These are phyloP conservation scores for Neocatenulostroma microsporum DNA, from an alignment of 2,329 filamentous ascomycete species.

Conservation along the genomic window DNA sequence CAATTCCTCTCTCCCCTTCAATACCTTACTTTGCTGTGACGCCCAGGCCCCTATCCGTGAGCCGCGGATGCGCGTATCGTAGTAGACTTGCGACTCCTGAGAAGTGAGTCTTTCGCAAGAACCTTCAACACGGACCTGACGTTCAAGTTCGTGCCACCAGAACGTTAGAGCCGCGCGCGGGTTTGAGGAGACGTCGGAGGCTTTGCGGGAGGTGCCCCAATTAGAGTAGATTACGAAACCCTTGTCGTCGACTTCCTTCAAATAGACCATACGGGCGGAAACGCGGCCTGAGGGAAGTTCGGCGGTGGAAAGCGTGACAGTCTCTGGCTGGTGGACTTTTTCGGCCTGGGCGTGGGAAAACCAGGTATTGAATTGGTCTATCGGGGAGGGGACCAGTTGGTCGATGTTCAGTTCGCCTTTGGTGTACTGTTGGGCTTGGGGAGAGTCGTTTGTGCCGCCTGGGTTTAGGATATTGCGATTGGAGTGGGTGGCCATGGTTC, in stretches of 20 bases:
- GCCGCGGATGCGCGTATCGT: slow-evolving; percentile 62
- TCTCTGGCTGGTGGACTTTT: slow-evolving; percentile 69
- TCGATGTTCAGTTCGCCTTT: slow-evolving; percentile 53
- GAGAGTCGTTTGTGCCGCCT: slow-evolving; percentile 48
- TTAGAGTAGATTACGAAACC: slow-evolving; percentile 95
- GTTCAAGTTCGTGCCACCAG: slow-evolving; percentile 78
- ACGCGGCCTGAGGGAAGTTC: slow-evolving; percentile 75
- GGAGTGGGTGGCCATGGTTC: slow-evolving; percentile 19
- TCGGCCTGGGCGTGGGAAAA: slow-evolving; percentile 63
- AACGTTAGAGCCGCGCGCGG: slow-evolving; percentile 77
- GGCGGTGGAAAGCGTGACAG: slow-evolving; percentile 80
- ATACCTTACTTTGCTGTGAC: slow-evolving; percentile 73
- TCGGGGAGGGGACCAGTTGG: slow-evolving; percentile 58
- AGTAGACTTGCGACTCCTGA: slow-evolving; percentile 65
- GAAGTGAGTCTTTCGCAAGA: slow-evolving; percentile 55
- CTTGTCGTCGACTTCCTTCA: slow-evolving; percentile 79
- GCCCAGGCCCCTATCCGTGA: slow-evolving; percentile 89
- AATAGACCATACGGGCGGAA: slow-evolving; percentile 77
- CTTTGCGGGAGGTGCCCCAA: slow-evolving; percentile 68
- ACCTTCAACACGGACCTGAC: slow-evolving; percentile 88
- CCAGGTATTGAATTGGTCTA: slow-evolving; percentile 83
- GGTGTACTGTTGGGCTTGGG: slow-evolving; percentile 70
- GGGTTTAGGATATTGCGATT: slow-evolving; percentile 53
- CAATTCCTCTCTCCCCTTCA: slow-evolving; percentile 62
- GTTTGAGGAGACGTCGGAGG: slow-evolving; percentile 63